phyloP scores from a whole-genome alignment of 768 basidiomycete genomes.

The Dentipellis sp. region DNA sequence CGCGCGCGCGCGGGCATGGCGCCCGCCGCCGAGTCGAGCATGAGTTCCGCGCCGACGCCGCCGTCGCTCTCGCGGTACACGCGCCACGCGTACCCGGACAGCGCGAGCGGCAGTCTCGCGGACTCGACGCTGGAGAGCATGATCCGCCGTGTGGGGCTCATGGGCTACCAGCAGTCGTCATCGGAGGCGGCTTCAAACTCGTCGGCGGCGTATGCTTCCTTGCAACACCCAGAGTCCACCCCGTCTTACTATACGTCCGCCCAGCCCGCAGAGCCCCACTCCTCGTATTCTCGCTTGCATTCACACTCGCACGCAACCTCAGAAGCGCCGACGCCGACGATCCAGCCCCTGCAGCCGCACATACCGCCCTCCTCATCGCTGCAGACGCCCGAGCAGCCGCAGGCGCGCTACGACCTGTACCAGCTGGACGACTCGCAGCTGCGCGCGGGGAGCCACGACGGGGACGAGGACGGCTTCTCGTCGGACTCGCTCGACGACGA shows the following conservation, averaged over 20 bases:
- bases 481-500: conserved; percentile 44
- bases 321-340: too few species aligned
- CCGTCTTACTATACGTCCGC: too few species aligned
- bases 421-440: background rate
- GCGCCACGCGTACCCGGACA: conserved; percentile 25
- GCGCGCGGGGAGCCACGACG: background rate
- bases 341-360: background rate
- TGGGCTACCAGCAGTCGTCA: conserved; percentile 1
- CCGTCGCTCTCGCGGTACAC: conserved; percentile 65
- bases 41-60: conserved; percentile 61
- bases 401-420: conserved; percentile 8
- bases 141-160: conserved; percentile 52
- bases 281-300: background rate
- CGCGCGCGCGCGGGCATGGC: background rate
- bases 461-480: conserved; percentile 34
- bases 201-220: too few species aligned
- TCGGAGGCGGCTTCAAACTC: background rate
- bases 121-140: conserved; percentile 62
- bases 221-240: too few species aligned
- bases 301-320: background rate
- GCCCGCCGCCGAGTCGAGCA: conserved; percentile 38
- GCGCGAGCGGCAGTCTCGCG: conserved; percentile 10
- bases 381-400: conserved; percentile 19
- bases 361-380: background rate
- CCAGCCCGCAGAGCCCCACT: too few species aligned